These are phyloP conservation scores for Verticillium nonalfalfae DNA, from an alignment of 2,329 filamentous ascomycete species.

Conservation along the genomic window DNA sequence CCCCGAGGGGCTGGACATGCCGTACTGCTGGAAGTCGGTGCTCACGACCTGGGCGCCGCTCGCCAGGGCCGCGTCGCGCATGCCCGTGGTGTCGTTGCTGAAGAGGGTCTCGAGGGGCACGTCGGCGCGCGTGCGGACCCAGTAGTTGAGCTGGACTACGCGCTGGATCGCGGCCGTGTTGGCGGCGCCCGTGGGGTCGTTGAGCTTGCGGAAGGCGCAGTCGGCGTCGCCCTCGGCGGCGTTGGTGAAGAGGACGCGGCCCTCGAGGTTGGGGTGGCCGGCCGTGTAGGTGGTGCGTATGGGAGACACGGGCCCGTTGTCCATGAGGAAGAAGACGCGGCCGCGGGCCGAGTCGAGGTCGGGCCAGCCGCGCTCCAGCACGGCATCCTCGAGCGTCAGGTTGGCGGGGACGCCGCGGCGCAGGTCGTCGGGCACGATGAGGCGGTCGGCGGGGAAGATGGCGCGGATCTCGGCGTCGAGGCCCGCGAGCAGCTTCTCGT, in stretches of 20 bases:
- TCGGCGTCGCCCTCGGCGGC: constrained; percentile 34
- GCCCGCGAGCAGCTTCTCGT: constrained; percentile 29
- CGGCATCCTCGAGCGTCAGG: constrained; percentile 36
- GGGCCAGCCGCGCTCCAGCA: constrained; percentile 42
- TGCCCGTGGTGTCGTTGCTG: constrained; percentile 27
- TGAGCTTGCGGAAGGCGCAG: constrained; percentile 41
- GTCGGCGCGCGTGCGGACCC: constrained; percentile 41
- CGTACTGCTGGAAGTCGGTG: constrained; percentile 39
- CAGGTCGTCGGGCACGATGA: constrained; percentile 41
- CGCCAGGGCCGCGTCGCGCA: constrained; percentile 32
- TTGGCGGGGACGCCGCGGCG: constrained; percentile 18
- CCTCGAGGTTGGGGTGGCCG: constrained; percentile 26
- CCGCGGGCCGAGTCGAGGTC: constrained; percentile 34
- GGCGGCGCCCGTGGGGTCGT: constrained; percentile 28
- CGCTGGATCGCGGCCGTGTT: constrained; percentile 32
- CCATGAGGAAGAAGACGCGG: constrained; percentile 43
- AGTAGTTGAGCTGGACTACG: constrained; percentile 38
- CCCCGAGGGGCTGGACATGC: constrained; percentile 37
- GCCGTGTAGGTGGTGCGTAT: constrained; percentile 31
- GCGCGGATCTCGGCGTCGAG: constrained; percentile 40
- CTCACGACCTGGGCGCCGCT: constrained; percentile 44
- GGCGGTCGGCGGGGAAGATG: constrained; percentile 28
- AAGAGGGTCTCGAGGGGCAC: constrained; percentile 36
- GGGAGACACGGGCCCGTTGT: constrained; percentile 34
- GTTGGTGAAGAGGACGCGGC: constrained; percentile 42